Conservation (phyloP, 2,329 filamentous ascomycete genomes). For the Paecilomyces formosus region DNA sequence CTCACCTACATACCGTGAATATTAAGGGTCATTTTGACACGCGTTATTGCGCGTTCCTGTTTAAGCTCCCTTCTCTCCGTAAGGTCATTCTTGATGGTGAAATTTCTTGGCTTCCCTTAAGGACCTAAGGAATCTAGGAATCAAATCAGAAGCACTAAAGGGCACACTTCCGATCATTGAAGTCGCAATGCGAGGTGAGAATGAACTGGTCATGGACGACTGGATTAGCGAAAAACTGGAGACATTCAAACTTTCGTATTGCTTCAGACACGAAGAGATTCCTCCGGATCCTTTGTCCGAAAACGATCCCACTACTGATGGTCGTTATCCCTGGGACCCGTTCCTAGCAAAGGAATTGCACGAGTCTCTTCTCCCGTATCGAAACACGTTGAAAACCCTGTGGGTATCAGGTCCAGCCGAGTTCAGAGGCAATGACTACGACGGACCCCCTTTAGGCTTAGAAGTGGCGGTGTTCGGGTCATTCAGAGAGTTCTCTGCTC, state of each 20-base stretch:
- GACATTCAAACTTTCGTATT: neutral
- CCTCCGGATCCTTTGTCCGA: too few relatives aligned
- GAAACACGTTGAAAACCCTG: neutral
- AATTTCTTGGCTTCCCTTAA: neutral
- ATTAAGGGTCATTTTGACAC: neutral
- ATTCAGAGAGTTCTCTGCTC: neutral
- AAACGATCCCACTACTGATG: too few relatives aligned
- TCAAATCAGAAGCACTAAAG: neutral
- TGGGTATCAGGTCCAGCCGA: neutral
- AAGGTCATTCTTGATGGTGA: neutral
- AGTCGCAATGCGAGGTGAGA: neutral
- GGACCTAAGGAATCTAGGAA: neutral
- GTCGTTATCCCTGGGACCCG: neutral
- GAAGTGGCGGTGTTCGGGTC: neutral
- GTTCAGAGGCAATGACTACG: neutral
- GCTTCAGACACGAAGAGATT: too few relatives aligned
- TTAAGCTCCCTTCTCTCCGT: neutral
- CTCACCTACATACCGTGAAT: neutral
- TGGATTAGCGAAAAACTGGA: neutral
- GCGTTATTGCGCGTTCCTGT: neutral
- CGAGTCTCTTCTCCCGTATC: neutral
- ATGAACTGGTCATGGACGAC: neutral
- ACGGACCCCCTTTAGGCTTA: too few relatives aligned
- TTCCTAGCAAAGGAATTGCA: neutral
- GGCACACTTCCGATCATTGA: neutral